phyloP scores from a whole-genome alignment of 2,329 filamentous ascomycete species.

The Aspergillus brunneoviolaceus region DNA sequence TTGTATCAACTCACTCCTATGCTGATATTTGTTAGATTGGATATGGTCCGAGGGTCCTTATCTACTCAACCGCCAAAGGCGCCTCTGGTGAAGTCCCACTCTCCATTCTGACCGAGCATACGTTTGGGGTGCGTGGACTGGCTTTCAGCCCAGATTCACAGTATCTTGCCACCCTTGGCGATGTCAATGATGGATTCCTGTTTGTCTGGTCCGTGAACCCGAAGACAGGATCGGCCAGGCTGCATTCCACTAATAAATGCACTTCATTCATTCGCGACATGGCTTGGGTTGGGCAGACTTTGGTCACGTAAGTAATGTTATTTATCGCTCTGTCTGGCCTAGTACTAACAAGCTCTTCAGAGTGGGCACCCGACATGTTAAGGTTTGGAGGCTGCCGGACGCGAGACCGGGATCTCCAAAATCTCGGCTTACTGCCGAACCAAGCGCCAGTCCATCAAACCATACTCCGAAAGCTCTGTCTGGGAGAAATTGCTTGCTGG shows the following conservation, averaged over 20 bases:
- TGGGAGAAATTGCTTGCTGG: constrained; percentile 85
- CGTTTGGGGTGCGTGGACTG: constrained; percentile 81
- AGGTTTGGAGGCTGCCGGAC: constrained; percentile 86
- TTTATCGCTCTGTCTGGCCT: not conserved
- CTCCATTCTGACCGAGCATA: constrained; percentile 84
- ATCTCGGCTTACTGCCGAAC: constrained; percentile 51
- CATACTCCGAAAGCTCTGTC: constrained; percentile 67
- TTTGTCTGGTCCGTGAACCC: constrained; percentile 86
- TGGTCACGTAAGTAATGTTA: constrained; percentile 64
- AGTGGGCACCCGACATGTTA: constrained; percentile 85
- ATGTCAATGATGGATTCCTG: constrained; percentile 88
- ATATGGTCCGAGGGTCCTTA: constrained; percentile 84
- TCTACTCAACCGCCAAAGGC: constrained; percentile 79
- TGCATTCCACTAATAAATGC: constrained; percentile 88
- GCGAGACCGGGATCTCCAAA: constrained; percentile 62
- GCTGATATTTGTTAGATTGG: constrained; percentile 62
- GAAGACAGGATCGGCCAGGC: constrained; percentile 73
- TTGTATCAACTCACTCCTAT: not conserved
- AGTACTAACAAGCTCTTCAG: constrained; percentile 21
- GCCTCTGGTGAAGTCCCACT: constrained; percentile 76
- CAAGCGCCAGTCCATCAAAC: constrained; percentile 34
- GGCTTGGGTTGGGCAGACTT: constrained; percentile 80
- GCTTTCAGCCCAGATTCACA: constrained; percentile 86
- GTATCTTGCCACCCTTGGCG: constrained; percentile 84
- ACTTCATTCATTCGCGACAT: constrained; percentile 83